Base-by-base conservation (phyloP, 148 eudicot genomes). In the Heliamphora exappendiculata region DNA sequence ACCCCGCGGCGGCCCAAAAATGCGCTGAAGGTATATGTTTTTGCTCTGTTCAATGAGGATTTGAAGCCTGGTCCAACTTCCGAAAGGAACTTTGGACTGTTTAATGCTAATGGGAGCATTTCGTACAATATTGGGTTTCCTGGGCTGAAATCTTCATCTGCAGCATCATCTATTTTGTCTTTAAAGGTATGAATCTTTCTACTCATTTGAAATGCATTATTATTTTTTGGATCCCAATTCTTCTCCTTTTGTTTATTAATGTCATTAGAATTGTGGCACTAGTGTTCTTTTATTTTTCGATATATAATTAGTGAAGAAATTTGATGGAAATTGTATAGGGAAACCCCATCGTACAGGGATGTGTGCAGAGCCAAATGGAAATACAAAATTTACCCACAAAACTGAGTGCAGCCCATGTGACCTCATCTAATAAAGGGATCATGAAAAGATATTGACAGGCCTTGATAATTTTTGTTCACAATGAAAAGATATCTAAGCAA, bases 21-120 rank as follows among this genome's bases (percentile, higher is more conserved):
- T 76, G 70, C 83, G 79, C 78, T 88, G 78, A 92, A 81, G 82
- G 97, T 86, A 8, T 92, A 92, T 68, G 58, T 92, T 57, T 92
- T 92, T 83, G 97, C 97, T 0, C 47, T 92, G 68, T 92, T 92
- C 74, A 92, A 90, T 67, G 97, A 92, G 81, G 71, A 92, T 82
- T 79, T 73, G 59, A 91, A 91, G 83, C 75, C 92, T 20, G 97
- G 97, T 75, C 81, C 91, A 19, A 78, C 83, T 74, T 91, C 97
- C 33, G 97, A 91, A 83, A 89, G 85, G 70, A 90, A 91, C 45
- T 91, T 85, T 73, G 97, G 97, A 60, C 87, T 91, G 69, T 91
- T 86, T 80, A 86, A 90, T 76, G 82, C 97, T 51, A 89, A 91
- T 86, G 97, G 93, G 26, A 87, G 79, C 72, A 81, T 88, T 63